Evolutionary conservation across 371 early-diverging fungal species (phyloP).

Genomic region (Lichtheimia ramosa): DNA sequence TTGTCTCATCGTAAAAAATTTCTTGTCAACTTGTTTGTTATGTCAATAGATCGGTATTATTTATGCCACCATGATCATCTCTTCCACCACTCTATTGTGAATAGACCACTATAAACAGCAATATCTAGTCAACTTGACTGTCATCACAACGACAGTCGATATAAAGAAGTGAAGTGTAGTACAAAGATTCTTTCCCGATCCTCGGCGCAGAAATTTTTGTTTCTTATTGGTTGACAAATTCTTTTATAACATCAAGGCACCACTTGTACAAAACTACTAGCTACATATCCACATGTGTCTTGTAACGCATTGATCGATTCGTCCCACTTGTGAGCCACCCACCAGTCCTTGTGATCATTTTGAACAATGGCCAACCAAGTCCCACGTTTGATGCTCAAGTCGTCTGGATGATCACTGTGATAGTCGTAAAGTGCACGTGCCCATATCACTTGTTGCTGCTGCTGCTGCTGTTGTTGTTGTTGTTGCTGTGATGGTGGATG

Average conservation of each 20-base stretch:
- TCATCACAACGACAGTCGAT: too few relatives aligned
- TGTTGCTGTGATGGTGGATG: conserved; percentile 17
- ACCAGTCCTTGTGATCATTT: conserved; percentile 70
- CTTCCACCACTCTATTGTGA: too few relatives aligned
- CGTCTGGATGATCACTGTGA: conserved; percentile 74
- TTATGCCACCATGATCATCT: too few relatives aligned
- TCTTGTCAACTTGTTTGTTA: too few relatives aligned
- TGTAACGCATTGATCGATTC: conserved; percentile 19
- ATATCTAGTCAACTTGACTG: too few relatives aligned
- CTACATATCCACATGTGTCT: conserved; percentile 34
- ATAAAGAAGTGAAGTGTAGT: too few relatives aligned
- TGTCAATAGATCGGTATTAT: too few relatives aligned
- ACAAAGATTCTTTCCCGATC: too few relatives aligned
- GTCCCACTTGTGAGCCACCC: conserved; percentile 69
- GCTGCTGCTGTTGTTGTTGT: too few relatives aligned
- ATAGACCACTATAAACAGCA: too few relatives aligned
- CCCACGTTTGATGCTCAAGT: conserved; percentile 74
- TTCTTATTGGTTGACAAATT: background rate
- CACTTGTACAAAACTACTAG: conserved; percentile 25
- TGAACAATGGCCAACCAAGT: conserved; percentile 75
- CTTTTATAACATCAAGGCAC: background rate
- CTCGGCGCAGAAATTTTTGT: conserved; percentile 1
- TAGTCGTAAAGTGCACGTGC: conserved; percentile 86
- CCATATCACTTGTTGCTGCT: conserved; percentile 26
- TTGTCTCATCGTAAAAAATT: too few relatives aligned